Conservation (phyloP, 176 grass and related monocot species). For the Avena sativa region DNA sequence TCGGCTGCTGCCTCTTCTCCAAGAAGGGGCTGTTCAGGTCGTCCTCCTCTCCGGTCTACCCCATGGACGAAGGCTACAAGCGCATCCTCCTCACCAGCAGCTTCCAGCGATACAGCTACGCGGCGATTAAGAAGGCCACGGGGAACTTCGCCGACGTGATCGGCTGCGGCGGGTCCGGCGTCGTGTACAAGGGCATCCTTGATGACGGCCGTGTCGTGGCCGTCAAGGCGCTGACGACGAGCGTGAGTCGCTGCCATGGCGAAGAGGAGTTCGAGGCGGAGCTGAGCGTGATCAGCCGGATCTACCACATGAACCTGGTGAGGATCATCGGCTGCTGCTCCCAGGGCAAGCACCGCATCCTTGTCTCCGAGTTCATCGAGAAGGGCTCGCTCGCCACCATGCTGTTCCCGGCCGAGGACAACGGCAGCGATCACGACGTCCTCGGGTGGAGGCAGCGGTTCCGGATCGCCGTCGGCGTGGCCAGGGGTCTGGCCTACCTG, state of each 20-base stretch:
- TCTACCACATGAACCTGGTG: conserved; percentile 69
- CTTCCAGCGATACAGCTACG: conserved; percentile 53
- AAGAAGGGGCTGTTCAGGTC: conserved; percentile 35
- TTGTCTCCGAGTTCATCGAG: conserved; percentile 54
- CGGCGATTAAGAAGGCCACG: conserved; percentile 56
- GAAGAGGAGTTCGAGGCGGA: conserved; percentile 64
- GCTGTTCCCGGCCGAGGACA: too few species aligned
- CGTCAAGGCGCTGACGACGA: conserved; percentile 48
- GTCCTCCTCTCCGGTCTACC: conserved; percentile 31
- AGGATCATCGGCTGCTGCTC: conserved; percentile 62
- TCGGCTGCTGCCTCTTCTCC: conserved; percentile 64
- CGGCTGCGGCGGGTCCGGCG: conserved; percentile 56
- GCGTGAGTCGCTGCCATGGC: conserved; percentile 42
- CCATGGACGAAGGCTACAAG: conserved; percentile 50
- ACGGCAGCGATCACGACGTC: too few species aligned
- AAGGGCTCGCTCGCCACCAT: conserved; percentile 48
- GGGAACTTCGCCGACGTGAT: conserved; percentile 49
- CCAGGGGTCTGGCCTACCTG: too few species aligned
- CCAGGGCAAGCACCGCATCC: conserved; percentile 45
- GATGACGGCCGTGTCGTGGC: conserved; percentile 42
- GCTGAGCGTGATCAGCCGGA: conserved; percentile 57
- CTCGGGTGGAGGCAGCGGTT: too few species aligned
- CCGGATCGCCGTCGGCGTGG: too few species aligned
- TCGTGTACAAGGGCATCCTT: conserved; percentile 58
- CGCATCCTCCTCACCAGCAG: conserved; percentile 47